phyloP scores from a whole-genome alignment of 2,329 filamentous ascomycete genomes.

The Sordariomycetes sp. region DNA sequence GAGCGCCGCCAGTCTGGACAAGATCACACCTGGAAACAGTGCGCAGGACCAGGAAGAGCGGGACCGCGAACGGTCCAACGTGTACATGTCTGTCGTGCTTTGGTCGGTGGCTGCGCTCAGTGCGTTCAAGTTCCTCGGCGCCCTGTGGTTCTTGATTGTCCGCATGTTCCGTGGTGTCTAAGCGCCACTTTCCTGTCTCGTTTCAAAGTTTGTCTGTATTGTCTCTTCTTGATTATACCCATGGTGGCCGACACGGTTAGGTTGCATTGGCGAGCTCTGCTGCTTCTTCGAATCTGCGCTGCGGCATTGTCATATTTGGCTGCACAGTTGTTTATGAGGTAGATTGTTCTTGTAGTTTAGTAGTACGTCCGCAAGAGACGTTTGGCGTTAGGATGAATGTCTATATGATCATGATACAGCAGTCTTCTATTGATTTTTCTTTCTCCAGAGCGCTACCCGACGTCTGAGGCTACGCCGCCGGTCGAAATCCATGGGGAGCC shows the following conservation, averaged over 20 bases:
- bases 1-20: conserved; percentile 73
- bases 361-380: too few species aligned
- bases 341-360: background rate
- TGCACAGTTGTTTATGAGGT: conserved; percentile 2
- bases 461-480: too few species aligned
- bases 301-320: conserved; percentile 1
- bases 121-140: conserved; percentile 78
- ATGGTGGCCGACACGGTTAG: conserved; percentile 1
- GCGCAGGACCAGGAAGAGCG: conserved; percentile 32
- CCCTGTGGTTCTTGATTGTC: conserved; percentile 86
- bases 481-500: too few species aligned
- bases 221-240: conserved; percentile 3
- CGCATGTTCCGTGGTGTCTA: conserved; percentile 71
- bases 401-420: too few species aligned
- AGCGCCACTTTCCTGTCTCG: conserved; percentile 1
- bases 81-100: conserved; percentile 80
- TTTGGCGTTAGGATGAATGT: too few species aligned
- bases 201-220: background rate
- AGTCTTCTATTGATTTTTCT: too few species aligned
- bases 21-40: conserved; percentile 38
- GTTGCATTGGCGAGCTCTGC: background rate
- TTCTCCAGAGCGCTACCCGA: too few species aligned
- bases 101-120: conserved; percentile 84
- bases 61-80: conserved; percentile 59
- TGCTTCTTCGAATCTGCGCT: too few species aligned